Evolutionary conservation across 768 basidiomycete genomes (phyloP), one percentile per base, ranked within the genome.

Genomic region (Sistotremastrum suecicum): DNA sequence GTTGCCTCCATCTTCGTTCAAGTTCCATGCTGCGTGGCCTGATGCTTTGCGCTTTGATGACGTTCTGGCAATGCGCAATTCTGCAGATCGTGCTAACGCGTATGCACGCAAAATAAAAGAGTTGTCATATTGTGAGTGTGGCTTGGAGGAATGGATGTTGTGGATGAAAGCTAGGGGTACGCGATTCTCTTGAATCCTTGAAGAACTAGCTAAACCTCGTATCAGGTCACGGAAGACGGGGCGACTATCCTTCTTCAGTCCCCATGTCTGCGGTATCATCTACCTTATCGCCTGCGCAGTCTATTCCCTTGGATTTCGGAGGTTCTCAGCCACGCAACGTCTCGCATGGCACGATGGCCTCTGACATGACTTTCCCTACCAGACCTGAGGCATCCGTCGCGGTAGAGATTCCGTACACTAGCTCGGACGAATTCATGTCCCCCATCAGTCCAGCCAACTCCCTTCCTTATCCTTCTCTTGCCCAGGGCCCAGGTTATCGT

Each of bases 41-140:
- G 64, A 76, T 39, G 81, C 83, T 8, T 74, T 91, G 77, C 69
- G 70, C 51, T 83, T 72, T 54, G 65, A 70, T 39, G 85, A 92
- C 55, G 68, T 91, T 3, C 54, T 68, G 32, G 56, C 61, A 9
- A 69, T 70, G 59, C 72, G 66, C 51, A 78, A 69, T 31, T 54
- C 80, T 2, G 49, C 74, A 3, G 88, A 90, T 54, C 71, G 88
- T 41, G 83, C 80, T 48, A 57, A 64, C 28, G 74, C 78, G 35
- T 92, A 91, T 53, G 80, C 83, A 29, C 64, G 68, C 52, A 91
- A 89, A 65, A 85, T 91, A 51, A 86, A 87, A 55, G 85, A 90
- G 57, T 60, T 92, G 12, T 75, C 76, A 45, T 65, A 69, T 49
- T 78, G 75, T 55, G 83, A 88, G 54, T 82, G 81, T 53, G 86